Evolutionary conservation across 2,329 filamentous ascomycete genomes (phyloP).

Genomic region (Ophiocordyceps camponoti-rufipedis): DNA sequence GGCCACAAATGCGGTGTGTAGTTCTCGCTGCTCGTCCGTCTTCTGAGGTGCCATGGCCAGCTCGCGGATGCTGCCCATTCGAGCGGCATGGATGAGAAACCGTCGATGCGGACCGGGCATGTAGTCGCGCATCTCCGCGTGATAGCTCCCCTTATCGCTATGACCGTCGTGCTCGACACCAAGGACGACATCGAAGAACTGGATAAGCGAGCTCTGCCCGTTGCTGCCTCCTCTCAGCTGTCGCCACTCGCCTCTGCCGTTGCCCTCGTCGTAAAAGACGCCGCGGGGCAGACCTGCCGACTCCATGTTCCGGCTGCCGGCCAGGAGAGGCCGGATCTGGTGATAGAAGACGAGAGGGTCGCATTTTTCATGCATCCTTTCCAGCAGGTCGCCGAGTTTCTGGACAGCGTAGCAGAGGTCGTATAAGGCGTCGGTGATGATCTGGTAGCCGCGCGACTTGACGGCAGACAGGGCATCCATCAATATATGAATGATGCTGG

Average conservation of each 20-base stretch:
- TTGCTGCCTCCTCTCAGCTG: constrained; percentile 84
- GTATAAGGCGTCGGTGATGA: constrained; percentile 45
- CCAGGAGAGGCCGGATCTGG: constrained; percentile 70
- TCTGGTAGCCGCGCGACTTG: constrained; percentile 35
- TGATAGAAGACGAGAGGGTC: constrained; percentile 81
- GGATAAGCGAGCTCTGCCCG: constrained; percentile 79
- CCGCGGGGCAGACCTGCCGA: constrained; percentile 67
- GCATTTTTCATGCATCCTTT: constrained; percentile 79
- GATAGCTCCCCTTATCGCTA: constrained; percentile 23
- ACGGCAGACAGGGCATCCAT: constrained; percentile 56
- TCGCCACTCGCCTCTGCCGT: constrained; percentile 47
- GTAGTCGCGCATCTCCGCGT: constrained; percentile 61
- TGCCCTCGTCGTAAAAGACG: constrained; percentile 65
- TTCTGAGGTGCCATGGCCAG: constrained; percentile 38
- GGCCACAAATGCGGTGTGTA: constrained; percentile 40
- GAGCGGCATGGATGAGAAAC: constrained; percentile 55
- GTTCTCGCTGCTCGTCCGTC: constrained; percentile 28
- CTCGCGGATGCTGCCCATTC: constrained; percentile 55
- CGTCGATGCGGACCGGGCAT: constrained; percentile 74
- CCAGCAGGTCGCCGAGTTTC: constrained; percentile 47
- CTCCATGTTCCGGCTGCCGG: constrained; percentile 84
- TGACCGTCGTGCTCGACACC: constrained; percentile 54
- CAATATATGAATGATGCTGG: constrained; percentile 58
- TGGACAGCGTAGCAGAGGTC: constrained; percentile 49
- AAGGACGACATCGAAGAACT: constrained; percentile 79